These are phyloP conservation scores for Acrasis kona DNA, from an alignment of 78 protist species.

Conservation along the genomic window DNA sequence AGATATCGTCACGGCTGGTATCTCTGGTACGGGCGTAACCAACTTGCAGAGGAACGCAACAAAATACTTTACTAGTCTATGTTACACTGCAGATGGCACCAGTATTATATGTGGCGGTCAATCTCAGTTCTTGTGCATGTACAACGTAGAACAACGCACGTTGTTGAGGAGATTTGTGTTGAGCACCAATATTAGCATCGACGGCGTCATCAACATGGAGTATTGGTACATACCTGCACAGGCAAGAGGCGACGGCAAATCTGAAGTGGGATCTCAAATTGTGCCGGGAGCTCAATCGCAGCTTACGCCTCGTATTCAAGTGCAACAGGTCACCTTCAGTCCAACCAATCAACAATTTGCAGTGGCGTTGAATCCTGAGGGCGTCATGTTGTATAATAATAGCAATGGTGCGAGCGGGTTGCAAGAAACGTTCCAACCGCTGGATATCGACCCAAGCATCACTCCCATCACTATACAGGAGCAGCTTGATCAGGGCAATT, in stretches of 20 bases:
- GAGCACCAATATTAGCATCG: neutral
- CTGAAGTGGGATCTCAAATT: neutral
- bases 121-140: neutral
- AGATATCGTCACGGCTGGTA: conserved; percentile 14
- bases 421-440: neutral
- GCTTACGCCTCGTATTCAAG: neutral
- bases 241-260: neutral
- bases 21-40: neutral
- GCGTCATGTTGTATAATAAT: neutral
- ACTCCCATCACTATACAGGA: neutral
- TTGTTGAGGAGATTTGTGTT: neutral
- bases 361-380: too few relatives aligned
- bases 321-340: neutral
- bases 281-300: neutral
- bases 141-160: neutral
- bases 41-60: neutral
- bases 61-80: neutral
- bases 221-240: neutral
- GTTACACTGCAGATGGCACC: conserved; percentile 12
- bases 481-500: neutral
- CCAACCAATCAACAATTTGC: too few relatives aligned
- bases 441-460: neutral
- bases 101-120: conserved; percentile 5
- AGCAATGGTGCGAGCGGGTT: too few relatives aligned
- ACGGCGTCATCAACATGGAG: neutral